Conservation (phyloP, 2,329 filamentous ascomycete species). For the Coleophoma eucalyptorum region DNA sequence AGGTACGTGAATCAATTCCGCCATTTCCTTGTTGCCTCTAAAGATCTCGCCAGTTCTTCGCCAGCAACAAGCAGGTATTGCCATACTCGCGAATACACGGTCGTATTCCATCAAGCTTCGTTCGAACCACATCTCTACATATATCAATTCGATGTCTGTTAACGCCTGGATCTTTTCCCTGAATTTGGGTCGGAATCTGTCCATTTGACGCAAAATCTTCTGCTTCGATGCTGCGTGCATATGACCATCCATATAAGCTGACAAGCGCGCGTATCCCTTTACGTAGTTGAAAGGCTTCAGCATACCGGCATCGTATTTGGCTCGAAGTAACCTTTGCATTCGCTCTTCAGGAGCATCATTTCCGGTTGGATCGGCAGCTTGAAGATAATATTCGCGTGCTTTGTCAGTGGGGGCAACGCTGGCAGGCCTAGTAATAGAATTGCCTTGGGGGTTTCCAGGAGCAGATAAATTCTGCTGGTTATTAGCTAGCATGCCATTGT, state of each 20-base stretch:
- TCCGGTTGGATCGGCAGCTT: slow-evolving; percentile 90
- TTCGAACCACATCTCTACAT: slow-evolving; percentile 99
- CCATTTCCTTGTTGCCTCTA: slow-evolving; percentile 97
- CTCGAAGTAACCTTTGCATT: slow-evolving; percentile 89
- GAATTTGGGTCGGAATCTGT: slow-evolving; percentile 93
- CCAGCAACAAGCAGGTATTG: slow-evolving; percentile 97
- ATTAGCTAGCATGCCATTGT: slow-evolving; percentile 30
- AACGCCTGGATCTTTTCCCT: slow-evolving; percentile 88
- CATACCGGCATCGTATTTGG: slow-evolving; percentile 93
- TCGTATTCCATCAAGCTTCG: slow-evolving; percentile 96
- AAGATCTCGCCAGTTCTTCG: slow-evolving; percentile 95
- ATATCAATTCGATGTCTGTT: slow-evolving; percentile 89
- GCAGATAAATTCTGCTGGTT: slow-evolving; percentile 17
- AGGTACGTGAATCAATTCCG: slow-evolving; percentile 87
- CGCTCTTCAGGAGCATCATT: slow-evolving; percentile 85
- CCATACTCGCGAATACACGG: slow-evolving; percentile 97
- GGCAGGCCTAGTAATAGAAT: slow-evolving; percentile 55
- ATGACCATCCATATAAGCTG: slow-evolving; percentile 87
- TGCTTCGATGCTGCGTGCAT: slow-evolving; percentile 79
- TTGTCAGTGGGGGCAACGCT: slow-evolving; percentile 56
- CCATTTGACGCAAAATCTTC: slow-evolving; percentile 86
- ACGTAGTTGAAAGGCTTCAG: slow-evolving; percentile 98
- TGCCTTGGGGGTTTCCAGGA: slow-evolving; percentile 40
- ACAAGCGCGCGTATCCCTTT: slow-evolving; percentile 86
- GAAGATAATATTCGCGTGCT: slow-evolving; percentile 90